Percentiles rank a stretch among this genome's conserved stretches.
phyloP scores from a whole-genome alignment of 2,329 filamentous ascomycete species.

The Orbilia oligospora region DNA sequence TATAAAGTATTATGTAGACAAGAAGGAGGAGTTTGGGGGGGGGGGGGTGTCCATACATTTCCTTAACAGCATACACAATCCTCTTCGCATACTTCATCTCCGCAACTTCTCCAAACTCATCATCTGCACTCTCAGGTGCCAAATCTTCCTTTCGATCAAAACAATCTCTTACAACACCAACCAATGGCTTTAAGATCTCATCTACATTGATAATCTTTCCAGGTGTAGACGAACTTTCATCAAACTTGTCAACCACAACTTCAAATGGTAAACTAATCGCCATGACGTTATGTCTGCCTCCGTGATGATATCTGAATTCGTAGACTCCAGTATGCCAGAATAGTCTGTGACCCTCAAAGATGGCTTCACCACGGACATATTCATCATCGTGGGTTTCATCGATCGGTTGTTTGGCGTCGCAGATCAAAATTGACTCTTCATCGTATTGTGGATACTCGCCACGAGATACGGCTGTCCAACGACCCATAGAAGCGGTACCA shows the following conservation, averaged over 20 bases:
- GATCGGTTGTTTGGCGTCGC: conserved; percentile 73
- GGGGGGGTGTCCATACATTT: conserved; percentile 77
- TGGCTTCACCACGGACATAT: conserved; percentile 82
- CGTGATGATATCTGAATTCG: conserved; percentile 97
- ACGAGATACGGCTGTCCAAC: conserved; percentile 86
- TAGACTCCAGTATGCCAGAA: conserved; percentile 98
- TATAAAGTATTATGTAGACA: not conserved
- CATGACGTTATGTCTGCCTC: conserved; percentile 93
- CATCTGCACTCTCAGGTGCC: conserved; percentile 82
- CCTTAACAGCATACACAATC: conserved; percentile 92
- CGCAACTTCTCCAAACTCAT: conserved; percentile 86
- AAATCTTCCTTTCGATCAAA: conserved; percentile 93
- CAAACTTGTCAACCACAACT: conserved; percentile 84
- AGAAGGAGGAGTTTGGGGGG: not conserved
- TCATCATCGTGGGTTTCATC: conserved; percentile 68
- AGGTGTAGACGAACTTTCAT: conserved; percentile 69
- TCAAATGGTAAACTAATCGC: conserved; percentile 94
- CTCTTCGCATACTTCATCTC: conserved; percentile 90
- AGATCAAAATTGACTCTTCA: conserved; percentile 81
- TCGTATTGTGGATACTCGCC: conserved; percentile 83
- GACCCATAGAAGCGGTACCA: conserved; percentile 84
- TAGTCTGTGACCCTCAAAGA: conserved; percentile 91
- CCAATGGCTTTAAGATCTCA: conserved; percentile 78
- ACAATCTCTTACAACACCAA: conserved; percentile 90
- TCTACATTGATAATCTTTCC: conserved; percentile 60